Evolutionary conservation across 805 yeast species (phyloP), one percentile per base, ranked within the genome.

Genomic region (Candida mattraensis): DNA sequence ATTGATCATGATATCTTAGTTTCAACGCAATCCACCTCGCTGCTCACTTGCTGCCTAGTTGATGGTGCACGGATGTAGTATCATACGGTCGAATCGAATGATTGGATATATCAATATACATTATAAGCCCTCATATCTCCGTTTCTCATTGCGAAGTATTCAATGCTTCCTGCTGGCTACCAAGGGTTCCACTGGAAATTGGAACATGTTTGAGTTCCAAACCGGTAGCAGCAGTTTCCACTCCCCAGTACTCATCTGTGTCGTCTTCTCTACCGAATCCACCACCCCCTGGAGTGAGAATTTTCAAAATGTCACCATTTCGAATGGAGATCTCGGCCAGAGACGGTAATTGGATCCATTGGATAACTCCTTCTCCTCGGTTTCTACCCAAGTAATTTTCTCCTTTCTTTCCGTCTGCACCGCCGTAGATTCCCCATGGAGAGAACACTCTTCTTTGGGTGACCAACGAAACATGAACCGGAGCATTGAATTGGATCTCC

Each of bases 391-490:
- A 29, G 20, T 33, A 33, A 19, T 38, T 60, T 52, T 58, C 59
- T 22, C 81, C 81, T 39, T 70, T 60, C 19, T 58, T 53, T 12
- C 80, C 81, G 37, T 65, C 67, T 12, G 52, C 64, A 28, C 80
- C 81, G 2, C 80, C 80, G 33, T 66, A 52, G 27, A 74, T 63
- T 18, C 81, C 80, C 59, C 69, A 74, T 10, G 80, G 80, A 2
- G 76, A 66, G 33, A 66, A 58, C 1, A 74, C 63, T 54, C 81
- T 62, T 57, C 81, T 61, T 47, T 74, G 77, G 59, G 74, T 52
- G 13, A 72, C 63, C 44, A 70, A 61, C 4, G 73, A 69, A 23
- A 69, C 65, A 41, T 70, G 70, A 6, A 63, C 55, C 6, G 63
- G 62, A 10, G 58, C 42, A 16, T 51, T 61, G 54, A 73, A 73